These are phyloP conservation scores for Komagataella pastoris DNA, from an alignment of 805 yeast genomes.

Conservation along the genomic window DNA sequence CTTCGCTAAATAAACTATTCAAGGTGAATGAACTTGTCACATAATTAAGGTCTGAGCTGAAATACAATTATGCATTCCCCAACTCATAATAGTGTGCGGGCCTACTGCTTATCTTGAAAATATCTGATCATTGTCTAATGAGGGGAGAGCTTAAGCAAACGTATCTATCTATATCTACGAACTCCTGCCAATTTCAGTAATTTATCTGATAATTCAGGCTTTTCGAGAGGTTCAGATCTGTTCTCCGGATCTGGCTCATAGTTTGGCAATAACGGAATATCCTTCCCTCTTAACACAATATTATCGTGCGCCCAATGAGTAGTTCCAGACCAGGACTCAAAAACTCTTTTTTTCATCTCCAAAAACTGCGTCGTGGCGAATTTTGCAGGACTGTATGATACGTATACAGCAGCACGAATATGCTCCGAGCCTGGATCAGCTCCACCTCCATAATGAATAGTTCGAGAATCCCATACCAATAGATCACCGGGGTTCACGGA, in stretches of 20 bases:
- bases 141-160: neutral
- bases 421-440: slow-evolving; percentile 12
- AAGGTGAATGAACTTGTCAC: neutral
- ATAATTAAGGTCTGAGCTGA: no score
- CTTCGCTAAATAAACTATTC: neutral
- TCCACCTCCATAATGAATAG: slow-evolving; percentile 16
- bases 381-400: slow-evolving; percentile 17
- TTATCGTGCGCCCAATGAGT: slow-evolving; percentile 21
- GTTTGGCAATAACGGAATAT: slow-evolving; percentile 2
- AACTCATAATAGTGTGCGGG: neutral
- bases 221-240: slow-evolving; percentile 10
- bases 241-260: slow-evolving; percentile 12
- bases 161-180: neutral
- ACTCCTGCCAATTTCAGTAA: slow-evolving; percentile 17
- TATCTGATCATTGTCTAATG: neutral
- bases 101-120: neutral
- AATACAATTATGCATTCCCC: neutral
- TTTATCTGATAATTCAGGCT: slow-evolving; percentile 14
- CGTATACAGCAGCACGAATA: slow-evolving; percentile 17
- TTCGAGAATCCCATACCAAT: slow-evolving; percentile 21
- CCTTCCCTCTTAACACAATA: slow-evolving; percentile 4
- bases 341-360: slow-evolving; percentile 9
- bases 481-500: slow-evolving; percentile 20
- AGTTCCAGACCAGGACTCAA: slow-evolving; percentile 14
- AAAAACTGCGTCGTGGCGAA: slow-evolving; percentile 17